Evolutionary conservation across 2,329 filamentous ascomycete genomes (phyloP).

Genomic region (Graphilbum sp.): DNA sequence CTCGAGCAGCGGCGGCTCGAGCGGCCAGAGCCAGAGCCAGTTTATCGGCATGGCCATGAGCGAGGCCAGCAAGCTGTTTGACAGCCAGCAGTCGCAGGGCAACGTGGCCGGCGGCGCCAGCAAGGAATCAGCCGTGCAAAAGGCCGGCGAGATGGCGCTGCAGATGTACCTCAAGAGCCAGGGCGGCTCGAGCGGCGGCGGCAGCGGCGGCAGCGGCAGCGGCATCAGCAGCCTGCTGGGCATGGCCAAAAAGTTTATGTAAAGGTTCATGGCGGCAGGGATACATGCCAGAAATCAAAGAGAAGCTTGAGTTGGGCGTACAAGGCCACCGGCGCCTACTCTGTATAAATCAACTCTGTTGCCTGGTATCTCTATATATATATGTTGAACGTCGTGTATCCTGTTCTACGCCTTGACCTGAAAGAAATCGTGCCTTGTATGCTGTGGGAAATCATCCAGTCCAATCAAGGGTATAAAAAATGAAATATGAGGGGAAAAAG

Average conservation of each 20-base stretch:
- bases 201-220: slow-evolving; percentile 23
- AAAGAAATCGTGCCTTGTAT: no score
- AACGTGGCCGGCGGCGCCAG: slow-evolving; percentile 40
- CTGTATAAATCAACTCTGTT: no score
- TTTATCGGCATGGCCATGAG: slow-evolving; percentile 79
- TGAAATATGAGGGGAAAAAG: not conserved
- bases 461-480: no score
- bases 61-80: slow-evolving; percentile 64
- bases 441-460: no score
- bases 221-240: slow-evolving; percentile 24
- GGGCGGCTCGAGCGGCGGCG: slow-evolving; percentile 32
- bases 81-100: slow-evolving; percentile 37
- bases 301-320: no score
- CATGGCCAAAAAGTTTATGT: slow-evolving; percentile 32
- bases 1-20: slow-evolving; percentile 25
- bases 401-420: no score
- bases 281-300: no score
- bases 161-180: slow-evolving; percentile 84
- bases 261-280: no score
- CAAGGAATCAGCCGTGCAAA: slow-evolving; percentile 66
- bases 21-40: slow-evolving; percentile 49
- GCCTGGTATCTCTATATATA: no score
- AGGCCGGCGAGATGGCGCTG: slow-evolving; percentile 71
- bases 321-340: no score
- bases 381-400: no score